Evolutionary conservation across 2,329 filamentous ascomycete species (phyloP), one percentile per base, ranked within the genome.

Genomic region (Fusarium pseudocircinatum): DNA sequence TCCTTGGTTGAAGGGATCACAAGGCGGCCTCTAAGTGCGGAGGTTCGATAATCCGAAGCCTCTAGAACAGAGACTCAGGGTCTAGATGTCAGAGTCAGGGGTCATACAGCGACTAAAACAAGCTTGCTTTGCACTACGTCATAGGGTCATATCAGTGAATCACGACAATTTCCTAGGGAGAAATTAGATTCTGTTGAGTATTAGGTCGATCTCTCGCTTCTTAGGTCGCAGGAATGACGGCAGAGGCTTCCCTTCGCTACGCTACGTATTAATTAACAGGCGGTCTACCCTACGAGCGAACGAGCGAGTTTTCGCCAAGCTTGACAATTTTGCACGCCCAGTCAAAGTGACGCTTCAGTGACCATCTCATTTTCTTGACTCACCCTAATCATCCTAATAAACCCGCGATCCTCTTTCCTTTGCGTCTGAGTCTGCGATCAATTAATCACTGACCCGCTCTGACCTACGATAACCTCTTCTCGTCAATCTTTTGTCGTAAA

Each of bases 61-160:
- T 26, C 22, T 14, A 20, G 9, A n/a, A 24, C 49, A 50, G 10
- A 39, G 24, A 54, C 24, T 40, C 50, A 30, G 34, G 50, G 20
- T 40, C 50, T 54, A 54, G 34, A 53, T 39, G 26, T 16, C 42
- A 60, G 28, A 57, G 40, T 40, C 46, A 73, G 46, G 70, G 67
- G 61, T 63, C 67, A 67, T 39, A 8, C 36, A 62, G 32, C 34
- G 18, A 42, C 50, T 68, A 71, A 73, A 73, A 61, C 71, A 74
- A 73, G 70, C 67, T 67, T 61, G 63, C 24, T 32, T 60, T 58
- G n/a, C 30, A 13, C 46, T 73, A 73, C 71, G 71, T 73, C 71
- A 73, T 74, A 54, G 46, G 39, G 37, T 50, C 54, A 60, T 56
- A 40, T 54, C 20, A 39, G 63, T 68, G 70, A 71, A 63, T 74